Evolutionary conservation across 139 green algal species (phyloP), one percentile per base, ranked within the genome.

Genomic region (Gonium pectorale): DNA sequence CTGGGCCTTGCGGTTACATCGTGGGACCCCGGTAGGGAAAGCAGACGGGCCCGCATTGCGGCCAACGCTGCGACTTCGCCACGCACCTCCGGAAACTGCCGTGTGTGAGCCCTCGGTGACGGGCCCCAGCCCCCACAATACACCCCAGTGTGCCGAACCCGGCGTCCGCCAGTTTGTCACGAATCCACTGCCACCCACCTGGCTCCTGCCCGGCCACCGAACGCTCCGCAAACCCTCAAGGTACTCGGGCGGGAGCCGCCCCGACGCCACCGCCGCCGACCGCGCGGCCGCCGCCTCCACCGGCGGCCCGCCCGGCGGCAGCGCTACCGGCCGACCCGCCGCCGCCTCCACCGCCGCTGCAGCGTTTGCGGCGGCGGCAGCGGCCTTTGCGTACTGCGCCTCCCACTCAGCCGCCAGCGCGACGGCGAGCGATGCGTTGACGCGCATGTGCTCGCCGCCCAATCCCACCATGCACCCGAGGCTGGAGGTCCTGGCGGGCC

Each of bases 351-450:
- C 56, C 1, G 38, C 41, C 69, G 44, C 51, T 85, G 44, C 59
- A 88, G 73, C 68, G 75, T 79, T 85, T 59, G 60, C 41, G 78
- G 63, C 31, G 85, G 82, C 60, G 21, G 59, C 75, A 9, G 80
- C 69, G 15, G 40, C 70, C 41, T 66, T 40, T 29, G 46, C 54
- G 27, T 80, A 46, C 26, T 64, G 38, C 5, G 68, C 74, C 88
- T 97, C 94, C 91, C 90, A 98, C 26, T 74, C 56, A 15, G 85
- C 85, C n/a, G 91, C 91, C 64, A 99, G 91, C 67, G 87, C 78
- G 4, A 99, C 82, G 4, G 97, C 97, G 29, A 99, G 86, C 0
- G 91, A 80, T 1, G 94, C 94, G 75, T 99, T 99, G n/a, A 95
- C 33, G 21, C 80, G 83, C 92, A 99, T 96, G 79, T 99, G 96